Evolutionary conservation across 1,284 basidiomycete genomes (phyloP), one percentile per base, ranked within the genome.

Genomic region (Nidula niveotomentosa): DNA sequence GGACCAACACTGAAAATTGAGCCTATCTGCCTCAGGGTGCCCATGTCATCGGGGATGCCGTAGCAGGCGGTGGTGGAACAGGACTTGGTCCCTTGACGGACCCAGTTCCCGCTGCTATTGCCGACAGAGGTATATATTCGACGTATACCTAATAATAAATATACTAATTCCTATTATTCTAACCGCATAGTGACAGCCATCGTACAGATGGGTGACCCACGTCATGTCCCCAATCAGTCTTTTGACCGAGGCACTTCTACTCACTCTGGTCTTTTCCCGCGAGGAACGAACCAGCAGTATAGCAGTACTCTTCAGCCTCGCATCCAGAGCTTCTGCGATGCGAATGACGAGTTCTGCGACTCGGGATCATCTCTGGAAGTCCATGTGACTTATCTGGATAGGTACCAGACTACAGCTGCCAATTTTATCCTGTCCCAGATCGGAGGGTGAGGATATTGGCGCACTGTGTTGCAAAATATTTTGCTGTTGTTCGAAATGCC

Each of bases 341-440:
- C 60, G 30, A 60, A 60, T 18, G 66, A 67, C 52, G 60, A 60
- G 2, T 67, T 65, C 57, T 68, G 66, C 46, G 66, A 62, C 44
- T 63, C 60, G 18, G 66, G 66, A n/a, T 2, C 52, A 12, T 49
- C 60, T 33, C 23, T 61, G 5, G 46, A 55, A n/a, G 62, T 66
- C 36, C 66, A 68, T 39, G 48, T 65, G 51, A 63, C 63, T 4
- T 68, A 67, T 55, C 62, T 66, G 23, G 52, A 61, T 48, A 58
- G 63, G 49, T 60, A 68, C 39, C 64, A 65, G 50, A 60, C 59
- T 46, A 53, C 58, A 12, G 65, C 65, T 35, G 58, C 59, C 43
- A 55, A 52, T 43, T 65, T 65, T 36, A 59, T 65, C 36, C 45
- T 65, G 33, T 35, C 49, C n/a, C 56, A 53, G 47, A 62, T 65